Percentiles rank a stretch among this genome's conserved stretches.
Conservation (phyloP, 768 basidiomycete species). For the Leucosporidium scottii region DNA sequence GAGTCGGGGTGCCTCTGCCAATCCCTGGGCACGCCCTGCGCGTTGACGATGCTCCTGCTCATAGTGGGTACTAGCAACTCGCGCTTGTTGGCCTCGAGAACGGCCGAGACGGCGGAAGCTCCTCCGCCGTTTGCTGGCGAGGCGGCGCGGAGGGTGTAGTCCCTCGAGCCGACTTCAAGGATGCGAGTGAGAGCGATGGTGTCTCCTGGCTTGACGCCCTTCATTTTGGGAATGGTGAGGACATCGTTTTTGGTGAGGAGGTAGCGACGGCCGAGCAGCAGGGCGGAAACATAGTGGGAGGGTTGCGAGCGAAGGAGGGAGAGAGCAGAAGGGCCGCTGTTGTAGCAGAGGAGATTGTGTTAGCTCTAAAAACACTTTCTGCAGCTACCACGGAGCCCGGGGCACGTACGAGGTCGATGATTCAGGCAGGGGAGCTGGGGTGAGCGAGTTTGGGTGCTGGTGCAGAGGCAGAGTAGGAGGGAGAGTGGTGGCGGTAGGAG, state of each 20-base stretch:
- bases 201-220: conserved; percentile 77
- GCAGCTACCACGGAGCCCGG: too few species aligned
- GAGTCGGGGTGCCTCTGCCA: conserved; percentile 44
- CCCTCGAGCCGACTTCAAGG: conserved; percentile 89
- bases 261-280: conserved; percentile 78
- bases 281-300: conserved; percentile 82
- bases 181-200: conserved; percentile 73
- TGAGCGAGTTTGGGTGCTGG: conserved; percentile 6
- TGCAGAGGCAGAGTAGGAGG: neutral
- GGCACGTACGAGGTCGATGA: neutral
- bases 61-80: neutral
- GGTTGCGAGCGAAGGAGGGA: conserved; percentile 82
- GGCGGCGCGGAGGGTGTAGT: conserved; percentile 68
- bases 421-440: neutral
- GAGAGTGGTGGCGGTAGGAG: neutral
- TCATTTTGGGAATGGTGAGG: conserved; percentile 85
- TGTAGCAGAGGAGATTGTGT: too few species aligned
- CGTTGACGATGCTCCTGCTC: conserved; percentile 4
- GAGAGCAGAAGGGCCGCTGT: conserved; percentile 49
- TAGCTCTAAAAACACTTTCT: neutral
- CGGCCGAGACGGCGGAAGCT: neutral
- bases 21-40: conserved; percentile 28
- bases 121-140: conserved; percentile 1
- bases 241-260: conserved; percentile 83
- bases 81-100: neutral